Evolutionary conservation across 345 rosid species (phyloP).

Genomic region (Eutrema heterophyllum): DNA sequence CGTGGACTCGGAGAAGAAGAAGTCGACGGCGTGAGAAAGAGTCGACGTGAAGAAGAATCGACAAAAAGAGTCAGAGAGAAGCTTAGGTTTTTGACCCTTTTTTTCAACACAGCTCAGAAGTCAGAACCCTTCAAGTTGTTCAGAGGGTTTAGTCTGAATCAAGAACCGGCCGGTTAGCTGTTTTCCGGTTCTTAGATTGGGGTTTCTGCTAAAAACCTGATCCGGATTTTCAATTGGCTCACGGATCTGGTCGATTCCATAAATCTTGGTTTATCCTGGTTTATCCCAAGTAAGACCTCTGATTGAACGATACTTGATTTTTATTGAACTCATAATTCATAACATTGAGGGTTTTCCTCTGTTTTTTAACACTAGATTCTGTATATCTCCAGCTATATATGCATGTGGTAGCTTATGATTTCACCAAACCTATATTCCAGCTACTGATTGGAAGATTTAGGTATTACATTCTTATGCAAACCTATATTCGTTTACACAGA

Average conservation of each 20-base stretch:
- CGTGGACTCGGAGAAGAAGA: conserved; percentile 44
- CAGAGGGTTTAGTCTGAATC: neutral
- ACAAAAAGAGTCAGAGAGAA: neutral
- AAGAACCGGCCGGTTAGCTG: neutral
- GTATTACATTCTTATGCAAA: neutral
- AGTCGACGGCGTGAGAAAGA: neutral
- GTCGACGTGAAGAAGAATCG: neutral
- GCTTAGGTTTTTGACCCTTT: neutral
- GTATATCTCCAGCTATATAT: neutral
- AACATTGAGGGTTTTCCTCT: too few relatives aligned
- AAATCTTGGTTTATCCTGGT: too few relatives aligned
- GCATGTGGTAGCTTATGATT: neutral
- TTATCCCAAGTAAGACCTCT: too few relatives aligned
- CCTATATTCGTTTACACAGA: neutral
- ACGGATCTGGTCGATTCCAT: neutral
- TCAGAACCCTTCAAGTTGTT: neutral
- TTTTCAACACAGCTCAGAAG: neutral
- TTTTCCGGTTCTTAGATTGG: neutral
- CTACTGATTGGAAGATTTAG: neutral
- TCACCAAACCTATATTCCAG: too few relatives aligned
- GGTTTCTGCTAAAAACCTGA: neutral
- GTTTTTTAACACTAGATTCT: neutral
- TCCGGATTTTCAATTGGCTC: neutral
- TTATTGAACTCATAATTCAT: too few relatives aligned
- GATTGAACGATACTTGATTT: too few relatives aligned